Base-by-base conservation (phyloP, 192 early-diverging fungal species). In the Backusella circina region DNA sequence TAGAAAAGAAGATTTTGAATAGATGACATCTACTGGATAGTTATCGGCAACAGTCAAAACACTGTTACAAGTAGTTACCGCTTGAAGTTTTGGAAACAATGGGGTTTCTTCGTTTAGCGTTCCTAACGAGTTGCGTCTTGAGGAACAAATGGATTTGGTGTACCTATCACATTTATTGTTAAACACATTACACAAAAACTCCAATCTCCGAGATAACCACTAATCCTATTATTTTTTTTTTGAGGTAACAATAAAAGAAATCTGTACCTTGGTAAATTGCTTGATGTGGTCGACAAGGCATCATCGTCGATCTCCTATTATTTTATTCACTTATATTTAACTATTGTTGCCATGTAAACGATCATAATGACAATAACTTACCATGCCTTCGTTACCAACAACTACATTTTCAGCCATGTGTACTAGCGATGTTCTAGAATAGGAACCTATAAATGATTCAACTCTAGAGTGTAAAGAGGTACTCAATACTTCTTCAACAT, bases 1-100 rank as follows among this genome's bases (percentile, higher is more conserved):
- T 15, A 74, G 44, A 61, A 82, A 86, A 26, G 80, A 82, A n/a
- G 84, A 86, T 65, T 77, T 82, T 67, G 44, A 35, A 68, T 15
- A 54, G 30, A 28, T 74, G 77, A 5, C 41, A n/a, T 66, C 77
- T 64, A 38, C 50, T 0, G 57, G 77, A 21, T 79, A 75, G 4
- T 71, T 74, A 41, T 81, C 79, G 6, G 79, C 79, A 70, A 77
- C 47, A 32, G 79, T 74, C n/a, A 71, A 61, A 18, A 76, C 57
- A 69, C 77, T 81, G 12, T 67, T 57, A 13, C 37, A 66, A 8
- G 79, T 74, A 30, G 41, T 10, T 3, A 81, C 67, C 15, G 72
- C 65, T 15, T 73, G 67, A 3, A 74, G 66, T 18, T 54, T 44
- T 16, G 74, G 67, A 18, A 74, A 47, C 12, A 81, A 54, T 26